Base-by-base conservation (phyloP, 2,329 filamentous ascomycete species). In the Fusarium sulawesiense region DNA sequence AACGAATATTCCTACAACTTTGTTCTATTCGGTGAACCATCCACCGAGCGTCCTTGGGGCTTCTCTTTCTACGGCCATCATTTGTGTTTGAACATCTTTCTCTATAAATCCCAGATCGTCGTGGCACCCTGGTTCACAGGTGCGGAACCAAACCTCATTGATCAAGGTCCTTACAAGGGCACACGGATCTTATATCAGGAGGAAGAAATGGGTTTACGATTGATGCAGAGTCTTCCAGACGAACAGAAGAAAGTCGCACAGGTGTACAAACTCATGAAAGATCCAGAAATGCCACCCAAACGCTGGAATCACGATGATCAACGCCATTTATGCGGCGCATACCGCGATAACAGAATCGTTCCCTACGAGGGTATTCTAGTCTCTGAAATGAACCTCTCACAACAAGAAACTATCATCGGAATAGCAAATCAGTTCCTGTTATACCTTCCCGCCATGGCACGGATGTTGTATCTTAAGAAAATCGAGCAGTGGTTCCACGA, bases 241-340 rank as follows among this genome's bases (percentile, higher is more conserved):
- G 82, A 82, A 0, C 3, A 70, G 20, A 86, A 89, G 73, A 42
- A 75, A 0, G 75, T 77, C 3, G 89, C 89, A 0, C 88, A 88
- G 63, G 81, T 87, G 0, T 93, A 87, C 77, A 83, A 84, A 56
- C 70, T 83, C 1, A 84, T 93, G 80, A 83, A 85, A 25, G 91
- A 93, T 60, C 86, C 87, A 0, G 83, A 80, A 0, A 93, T 93
- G 91, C 88, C 86, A 4, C 80, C 81, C 14, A 90, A 89, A 12
- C 85, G 92, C 10, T 94, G 92, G 92, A 94, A 94, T 77, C 90
- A 90, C 70, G 91, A 93, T 74, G 92, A 95, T 77, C 91, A 94
- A 80, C 85, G 92, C 8, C 92, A 94, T 74, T 77, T 93, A 7
- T 93, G 91, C 76, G 92, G 93, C 37, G 92, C 92, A 0, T 93